A percentile compares a stretch with the other conserved stretches of the same genome.
phyloP scores from a whole-genome alignment of 805 yeast genomes.

The Nadsonia fulvescens region DNA sequence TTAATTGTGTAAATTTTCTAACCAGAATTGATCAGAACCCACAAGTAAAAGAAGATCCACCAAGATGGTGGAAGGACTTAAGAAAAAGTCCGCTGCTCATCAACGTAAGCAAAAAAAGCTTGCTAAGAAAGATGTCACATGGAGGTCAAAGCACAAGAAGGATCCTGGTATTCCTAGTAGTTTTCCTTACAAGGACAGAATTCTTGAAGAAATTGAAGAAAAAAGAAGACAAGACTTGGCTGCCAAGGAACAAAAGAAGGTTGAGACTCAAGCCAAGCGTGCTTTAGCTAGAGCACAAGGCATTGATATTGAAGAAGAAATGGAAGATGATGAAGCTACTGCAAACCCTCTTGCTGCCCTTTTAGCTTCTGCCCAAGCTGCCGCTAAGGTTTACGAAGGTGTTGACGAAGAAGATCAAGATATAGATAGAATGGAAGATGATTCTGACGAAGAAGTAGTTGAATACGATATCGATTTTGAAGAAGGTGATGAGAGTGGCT shows the following conservation, averaged over 20 bases:
- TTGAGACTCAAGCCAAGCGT: slow-evolving; percentile 13
- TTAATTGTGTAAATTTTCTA: too few species aligned
- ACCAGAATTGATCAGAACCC: slow-evolving; percentile 2
- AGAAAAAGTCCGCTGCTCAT: slow-evolving; percentile 88
- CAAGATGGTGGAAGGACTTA: slow-evolving; percentile 89
- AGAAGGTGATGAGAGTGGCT: slow-evolving; percentile 23
- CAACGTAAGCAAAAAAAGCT: slow-evolving; percentile 65
- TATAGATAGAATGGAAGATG: slow-evolving; percentile 25
- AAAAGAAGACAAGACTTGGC: slow-evolving; percentile 28
- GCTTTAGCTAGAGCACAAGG: slow-evolving; percentile 20
- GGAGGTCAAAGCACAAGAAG: slow-evolving; percentile 72
- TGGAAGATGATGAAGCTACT: slow-evolving; percentile 21
- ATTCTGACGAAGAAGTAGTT: slow-evolving; percentile 28
- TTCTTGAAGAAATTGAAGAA: slow-evolving; percentile 37
- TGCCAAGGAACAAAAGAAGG: slow-evolving; percentile 21
- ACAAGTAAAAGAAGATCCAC: slow-evolving; percentile 76
- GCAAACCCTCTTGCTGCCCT: slow-evolving; percentile 60
- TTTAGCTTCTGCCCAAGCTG: slow-evolving; percentile 75
- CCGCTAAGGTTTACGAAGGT: slow-evolving; percentile 62
- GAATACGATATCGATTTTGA: slow-evolving; percentile 24
- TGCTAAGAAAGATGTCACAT: slow-evolving; percentile 79
- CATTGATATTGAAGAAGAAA: slow-evolving; percentile 18
- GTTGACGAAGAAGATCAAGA: slow-evolving; percentile 23
- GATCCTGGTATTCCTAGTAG: slow-evolving; percentile 91
- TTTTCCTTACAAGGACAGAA: slow-evolving; percentile 83